Base-by-base conservation (phyloP, 2,329 filamentous ascomycete genomes). In the Cordyceps sp. region DNA sequence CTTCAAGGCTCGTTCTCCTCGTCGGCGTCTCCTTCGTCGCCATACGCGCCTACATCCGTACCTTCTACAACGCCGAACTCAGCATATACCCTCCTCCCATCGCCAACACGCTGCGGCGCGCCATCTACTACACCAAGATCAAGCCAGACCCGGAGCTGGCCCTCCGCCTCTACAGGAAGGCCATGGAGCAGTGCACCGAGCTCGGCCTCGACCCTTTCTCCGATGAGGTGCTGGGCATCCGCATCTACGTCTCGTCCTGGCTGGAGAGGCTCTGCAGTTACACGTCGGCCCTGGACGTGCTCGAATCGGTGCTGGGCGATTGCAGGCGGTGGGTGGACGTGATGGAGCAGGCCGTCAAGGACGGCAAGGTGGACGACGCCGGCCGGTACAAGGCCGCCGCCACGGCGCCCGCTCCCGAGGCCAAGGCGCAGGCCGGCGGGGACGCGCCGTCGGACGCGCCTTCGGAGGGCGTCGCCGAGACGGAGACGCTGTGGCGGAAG, bases 221-320 rank as follows among this genome's bases (percentile, higher is more conserved):
- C 4, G 81, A 94, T 44, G 86, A 94, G 50, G 77, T 94, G 22
- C 66, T 94, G 42, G 90, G 90, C 8, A 75, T 96, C 32, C 83
- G 85, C 47, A 76, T 96, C 31, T 75, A 86, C 49, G 64, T 93
- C 8, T 75, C 83, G 2, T 66, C 68, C 9, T 74, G 93, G 64
- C 65, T 93, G 39, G 83, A 94, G 54, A 77, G 78, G 46, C 70
- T 82, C 13, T 66, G 75, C 21, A 71, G 78, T 44, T 75, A 75
- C 46, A 63, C 70, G 16, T 70, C 75, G 35, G 74, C 85, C 0
- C 75, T 82, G 35, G 70, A 82, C 31, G 73, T 93, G 4, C 58
- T 94, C 21, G 82, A 93, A 52, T 69, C 73, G n/a, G 64, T 92
- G 26, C 66, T 78, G 39, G 55, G 52, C 5, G 84, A 93, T 47